phyloP scores from a whole-genome alignment of 1,139 yeast genomes.

The Wickerhamiella infanticola region DNA sequence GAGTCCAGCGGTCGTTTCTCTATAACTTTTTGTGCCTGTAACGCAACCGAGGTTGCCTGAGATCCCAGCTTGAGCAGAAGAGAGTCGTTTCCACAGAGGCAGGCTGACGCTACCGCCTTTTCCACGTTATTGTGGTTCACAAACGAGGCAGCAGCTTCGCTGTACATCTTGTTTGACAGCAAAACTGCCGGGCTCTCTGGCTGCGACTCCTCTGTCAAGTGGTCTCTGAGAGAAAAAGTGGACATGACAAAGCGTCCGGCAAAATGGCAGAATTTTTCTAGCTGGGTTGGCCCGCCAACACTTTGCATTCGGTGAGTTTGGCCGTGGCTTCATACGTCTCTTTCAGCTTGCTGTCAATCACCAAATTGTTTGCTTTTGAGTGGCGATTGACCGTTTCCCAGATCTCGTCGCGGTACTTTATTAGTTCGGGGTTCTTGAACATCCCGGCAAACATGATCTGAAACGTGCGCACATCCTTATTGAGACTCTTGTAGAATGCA shows the following conservation, averaged over 20 bases:
- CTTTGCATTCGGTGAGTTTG: background rate
- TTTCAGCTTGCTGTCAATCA: constrained; percentile 11
- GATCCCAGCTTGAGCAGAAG: background rate
- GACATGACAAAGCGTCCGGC: background rate
- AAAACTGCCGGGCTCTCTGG: background rate
- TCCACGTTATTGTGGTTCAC: background rate
- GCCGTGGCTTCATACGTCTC: constrained; percentile 7
- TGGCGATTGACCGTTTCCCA: constrained; percentile 12
- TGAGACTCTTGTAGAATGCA: constrained; percentile 12
- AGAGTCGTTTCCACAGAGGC: background rate
- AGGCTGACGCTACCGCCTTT: background rate
- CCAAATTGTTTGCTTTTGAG: constrained; percentile 11
- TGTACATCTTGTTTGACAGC: background rate
- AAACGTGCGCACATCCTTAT: constrained; percentile 14
- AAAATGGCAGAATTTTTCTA: no score
- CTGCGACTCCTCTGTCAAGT: background rate
- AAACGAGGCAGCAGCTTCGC: background rate
- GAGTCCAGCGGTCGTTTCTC: background rate
- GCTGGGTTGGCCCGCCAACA: background rate
- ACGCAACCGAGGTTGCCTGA: background rate
- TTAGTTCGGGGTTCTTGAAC: constrained; percentile 6
- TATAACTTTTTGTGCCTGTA: background rate
- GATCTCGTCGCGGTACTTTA: constrained; percentile 7
- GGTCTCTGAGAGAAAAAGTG: constrained; percentile 1
- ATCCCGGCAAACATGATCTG: constrained; percentile 15